Base-by-base conservation (phyloP, 1,284 basidiomycete species). In the Rhodotorula glutinis region DNA sequence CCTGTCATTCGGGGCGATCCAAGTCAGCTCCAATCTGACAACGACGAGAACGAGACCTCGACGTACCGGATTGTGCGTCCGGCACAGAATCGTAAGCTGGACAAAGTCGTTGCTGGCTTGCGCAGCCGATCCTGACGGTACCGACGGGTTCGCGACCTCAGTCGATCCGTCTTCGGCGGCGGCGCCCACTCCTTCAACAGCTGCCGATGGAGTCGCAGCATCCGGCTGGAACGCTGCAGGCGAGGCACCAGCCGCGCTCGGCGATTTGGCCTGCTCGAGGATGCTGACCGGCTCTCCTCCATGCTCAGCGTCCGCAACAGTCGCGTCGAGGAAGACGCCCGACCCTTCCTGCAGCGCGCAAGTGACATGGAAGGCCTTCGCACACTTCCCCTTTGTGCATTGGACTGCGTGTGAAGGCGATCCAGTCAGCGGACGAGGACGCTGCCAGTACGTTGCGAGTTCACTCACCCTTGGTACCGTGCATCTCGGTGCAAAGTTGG, bases 311-410 rank as follows among this genome's bases (percentile, higher is more conserved):
- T 90, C 88, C 0, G 90, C 84, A 69, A 90, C 81, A 19, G 88
- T 67, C 29, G 88, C 81, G 4, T 79, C 79, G 75, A 88, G 90
- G 21, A 85, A 80, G 53, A 90, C 83, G 17, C 86, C 81, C 9
- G 79, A 78, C 0, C 84, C 85, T 30, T 86, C 84, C 38, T 67
- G 57, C 54, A 82, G 81, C 0, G 95, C 95, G 78, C 95, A 98
- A 3, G 88, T 89, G 38, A 96, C 88, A 77, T 98, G 95, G 79
- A 91, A 96, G 0, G 95, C 91, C 74, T 90, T 91, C 2, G 90
- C 84, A 76, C 95, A 77, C 65, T 76, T 77, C 43, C 69, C 70
- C 54, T 72, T 74, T 8, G 75, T 77, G 60, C 76, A 77, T 74
- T 77, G 76, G 17, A 77, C 75, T 72, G 62, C 53, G 41, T 30